Evolutionary conservation across 2,329 filamentous ascomycete species (phyloP).

Genomic region (Truncatella angustata): DNA sequence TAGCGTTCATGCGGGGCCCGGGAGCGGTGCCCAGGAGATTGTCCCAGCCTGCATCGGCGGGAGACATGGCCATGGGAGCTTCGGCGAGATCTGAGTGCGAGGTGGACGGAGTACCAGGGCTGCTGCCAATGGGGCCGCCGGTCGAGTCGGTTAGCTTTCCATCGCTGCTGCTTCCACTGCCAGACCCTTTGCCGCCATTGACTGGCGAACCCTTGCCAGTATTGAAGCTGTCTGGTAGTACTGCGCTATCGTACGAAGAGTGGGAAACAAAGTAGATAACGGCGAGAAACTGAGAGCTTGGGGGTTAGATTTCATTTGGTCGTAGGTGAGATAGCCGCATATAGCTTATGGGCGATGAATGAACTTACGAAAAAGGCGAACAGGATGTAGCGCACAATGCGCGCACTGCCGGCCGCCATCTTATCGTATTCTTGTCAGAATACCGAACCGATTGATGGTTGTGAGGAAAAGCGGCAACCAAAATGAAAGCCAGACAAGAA

Average conservation of each 20-base stretch:
- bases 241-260: conserved; percentile 45
- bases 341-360: neutral
- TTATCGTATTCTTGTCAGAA: conserved; percentile 1
- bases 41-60: conserved; percentile 51
- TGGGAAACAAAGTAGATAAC: conserved; percentile 81
- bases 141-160: conserved; percentile 17
- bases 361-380: conserved; percentile 77
- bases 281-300: conserved; percentile 52
- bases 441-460: too few relatives aligned
- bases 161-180: conserved; percentile 17
- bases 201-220: conserved; percentile 18
- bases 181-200: conserved; percentile 17
- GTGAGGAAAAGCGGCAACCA: neutral
- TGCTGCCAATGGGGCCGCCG: conserved; percentile 10
- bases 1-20: conserved; percentile 87
- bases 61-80: conserved; percentile 50
- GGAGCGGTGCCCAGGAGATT: conserved; percentile 52
- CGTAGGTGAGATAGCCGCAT: too few relatives aligned
- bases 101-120: conserved; percentile 24
- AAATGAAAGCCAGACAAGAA: neutral
- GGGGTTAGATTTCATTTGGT: neutral
- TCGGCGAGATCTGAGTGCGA: conserved; percentile 37
- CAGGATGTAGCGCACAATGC: conserved; percentile 75
- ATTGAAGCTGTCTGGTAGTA: conserved; percentile 41
- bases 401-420: conserved; percentile 68